Evolutionary conservation across 208 protist genomes (phyloP).

Genomic region (Crithidia brevicula): DNA sequence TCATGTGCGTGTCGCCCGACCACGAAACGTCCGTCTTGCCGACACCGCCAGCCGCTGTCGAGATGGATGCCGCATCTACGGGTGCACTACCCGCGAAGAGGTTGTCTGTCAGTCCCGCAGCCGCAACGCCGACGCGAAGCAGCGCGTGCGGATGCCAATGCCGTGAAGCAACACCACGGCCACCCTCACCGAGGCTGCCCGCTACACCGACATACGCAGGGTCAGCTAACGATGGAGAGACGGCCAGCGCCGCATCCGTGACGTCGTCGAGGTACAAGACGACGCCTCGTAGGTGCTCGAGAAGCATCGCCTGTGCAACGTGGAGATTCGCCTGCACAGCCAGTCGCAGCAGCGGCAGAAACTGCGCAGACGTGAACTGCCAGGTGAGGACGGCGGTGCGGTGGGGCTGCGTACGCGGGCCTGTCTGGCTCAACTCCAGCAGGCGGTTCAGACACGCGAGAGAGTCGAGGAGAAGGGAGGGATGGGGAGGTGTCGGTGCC

Average conservation of each 20-base stretch:
- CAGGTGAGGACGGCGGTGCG: slow-evolving; percentile 31
- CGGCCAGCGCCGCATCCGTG: no score
- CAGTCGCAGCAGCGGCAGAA: slow-evolving; percentile 38
- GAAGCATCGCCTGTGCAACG: slow-evolving; percentile 42
- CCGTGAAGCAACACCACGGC: slow-evolving; percentile 4
- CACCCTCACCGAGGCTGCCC: background rate
- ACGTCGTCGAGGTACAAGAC: slow-evolving; percentile 41
- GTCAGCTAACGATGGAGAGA: no score
- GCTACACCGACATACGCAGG: no score
- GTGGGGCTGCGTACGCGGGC: slow-evolving; percentile 19
- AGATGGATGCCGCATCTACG: background rate
- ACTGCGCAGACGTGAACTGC: slow-evolving; percentile 30
- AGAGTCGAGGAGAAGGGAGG: slow-evolving; percentile 32
- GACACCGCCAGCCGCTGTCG: background rate
- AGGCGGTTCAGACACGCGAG: slow-evolving; percentile 43
- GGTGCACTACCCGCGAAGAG: background rate
- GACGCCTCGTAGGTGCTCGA: slow-evolving; percentile 38
- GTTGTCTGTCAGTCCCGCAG: background rate
- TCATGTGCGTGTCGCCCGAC: background rate
- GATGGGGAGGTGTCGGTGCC: background rate
- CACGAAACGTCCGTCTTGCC: background rate
- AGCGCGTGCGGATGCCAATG: slow-evolving; percentile 29
- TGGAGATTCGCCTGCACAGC: slow-evolving; percentile 28
- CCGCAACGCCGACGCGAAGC: slow-evolving; percentile 8
- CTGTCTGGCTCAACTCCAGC: slow-evolving; percentile 32